phyloP scores from a whole-genome alignment of 2,329 filamentous ascomycete species.

The Fusarium torulosum region DNA sequence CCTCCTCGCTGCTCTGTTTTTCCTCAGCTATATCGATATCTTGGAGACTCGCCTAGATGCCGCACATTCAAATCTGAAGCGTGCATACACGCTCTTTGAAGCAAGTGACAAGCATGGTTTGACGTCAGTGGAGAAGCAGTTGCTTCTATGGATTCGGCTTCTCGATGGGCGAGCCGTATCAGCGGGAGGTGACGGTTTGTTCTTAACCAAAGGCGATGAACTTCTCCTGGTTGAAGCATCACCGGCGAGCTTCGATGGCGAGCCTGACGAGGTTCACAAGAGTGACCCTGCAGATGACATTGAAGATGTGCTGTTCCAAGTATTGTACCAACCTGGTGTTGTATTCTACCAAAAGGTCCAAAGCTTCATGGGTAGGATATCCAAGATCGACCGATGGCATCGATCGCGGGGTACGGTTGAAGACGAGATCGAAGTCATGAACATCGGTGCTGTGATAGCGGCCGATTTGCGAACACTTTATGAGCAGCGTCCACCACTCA shows the following conservation, averaged over 20 bases:
- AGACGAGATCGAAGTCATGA: constrained; percentile 70
- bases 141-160: constrained; percentile 67
- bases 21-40: constrained; percentile 67
- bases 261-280: constrained; percentile 43
- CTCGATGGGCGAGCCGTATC: constrained; percentile 68
- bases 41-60: constrained; percentile 57
- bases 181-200: constrained; percentile 67
- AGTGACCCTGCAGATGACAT: constrained; percentile 52
- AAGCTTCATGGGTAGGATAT: constrained; percentile 68
- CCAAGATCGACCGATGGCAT: constrained; percentile 69
- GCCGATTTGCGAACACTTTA: constrained; percentile 64
- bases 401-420: constrained; percentile 67
- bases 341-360: constrained; percentile 70
- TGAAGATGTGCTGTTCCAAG: constrained; percentile 66
- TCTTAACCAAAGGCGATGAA: constrained; percentile 63
- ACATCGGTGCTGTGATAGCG: constrained; percentile 63
- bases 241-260: constrained; percentile 53
- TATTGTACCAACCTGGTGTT: constrained; percentile 67
- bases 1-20: constrained; percentile 64
- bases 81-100: constrained; percentile 62
- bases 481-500: constrained; percentile 63
- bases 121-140: constrained; percentile 58
- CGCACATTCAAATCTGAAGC: constrained; percentile 64
- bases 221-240: constrained; percentile 60
- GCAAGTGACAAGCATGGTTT: constrained; percentile 55